Evolutionary conservation across 1,284 basidiomycete genomes (phyloP).

Genomic region (Pseudozyma sp.): DNA sequence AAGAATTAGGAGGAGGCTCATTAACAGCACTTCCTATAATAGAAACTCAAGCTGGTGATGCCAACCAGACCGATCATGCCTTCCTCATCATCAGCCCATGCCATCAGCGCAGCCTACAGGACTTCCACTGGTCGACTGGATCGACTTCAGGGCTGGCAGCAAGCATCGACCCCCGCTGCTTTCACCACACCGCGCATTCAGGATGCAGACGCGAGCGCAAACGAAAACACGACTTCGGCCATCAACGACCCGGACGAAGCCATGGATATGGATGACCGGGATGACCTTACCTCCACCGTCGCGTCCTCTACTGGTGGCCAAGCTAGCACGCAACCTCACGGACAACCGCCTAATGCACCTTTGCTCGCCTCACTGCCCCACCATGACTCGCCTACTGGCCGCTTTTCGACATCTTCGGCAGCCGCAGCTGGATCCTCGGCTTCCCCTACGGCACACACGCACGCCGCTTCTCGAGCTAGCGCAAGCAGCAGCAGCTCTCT

Average conservation of each 20-base stretch:
- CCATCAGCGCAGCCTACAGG: conserved; percentile 30
- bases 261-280: conserved; percentile 50
- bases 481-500: conserved; percentile 10
- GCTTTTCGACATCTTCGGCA: conserved; percentile 30
- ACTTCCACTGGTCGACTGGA: conserved; percentile 34
- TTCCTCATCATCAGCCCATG: conserved; percentile 21
- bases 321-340: conserved; percentile 5
- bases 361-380: conserved; percentile 34
- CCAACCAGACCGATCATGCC: conserved; percentile 1
- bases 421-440: conserved; percentile 1
- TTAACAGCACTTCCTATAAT: too few relatives aligned
- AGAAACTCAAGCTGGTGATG: neutral
- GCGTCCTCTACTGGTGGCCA: conserved; percentile 12
- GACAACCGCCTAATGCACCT: conserved; percentile 31
- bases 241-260: conserved; percentile 25
- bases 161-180: conserved; percentile 12
- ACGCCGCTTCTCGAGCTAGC: conserved; percentile 4
- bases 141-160: conserved; percentile 46
- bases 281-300: conserved; percentile 14
- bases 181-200: conserved; percentile 18
- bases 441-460: conserved; percentile 7
- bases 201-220: neutral
- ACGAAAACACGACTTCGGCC: neutral
- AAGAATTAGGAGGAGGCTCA: too few relatives aligned
- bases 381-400: conserved; percentile 44